These are phyloP conservation scores for Pueraria montana DNA, from an alignment of 306 rosid genomes.

Conservation along the genomic window DNA sequence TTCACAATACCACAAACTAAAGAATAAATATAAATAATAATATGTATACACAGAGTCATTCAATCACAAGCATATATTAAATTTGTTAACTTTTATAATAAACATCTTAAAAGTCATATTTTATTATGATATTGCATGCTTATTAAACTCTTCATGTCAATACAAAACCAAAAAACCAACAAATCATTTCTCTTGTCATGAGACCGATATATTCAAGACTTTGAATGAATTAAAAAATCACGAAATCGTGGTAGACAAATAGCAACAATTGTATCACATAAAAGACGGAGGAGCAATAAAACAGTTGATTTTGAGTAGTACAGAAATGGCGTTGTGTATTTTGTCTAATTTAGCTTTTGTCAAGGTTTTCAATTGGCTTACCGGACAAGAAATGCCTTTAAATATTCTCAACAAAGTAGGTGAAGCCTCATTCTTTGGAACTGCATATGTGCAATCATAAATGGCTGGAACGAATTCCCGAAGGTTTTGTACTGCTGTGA, in stretches of 20 bases:
- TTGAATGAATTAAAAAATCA: not conserved
- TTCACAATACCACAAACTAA: no score
- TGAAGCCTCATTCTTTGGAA: constrained; percentile 64
- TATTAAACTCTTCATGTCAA: no score
- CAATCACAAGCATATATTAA: no score
- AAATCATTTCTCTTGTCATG: not conserved
- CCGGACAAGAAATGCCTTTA: constrained; percentile 74
- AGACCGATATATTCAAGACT: not conserved
- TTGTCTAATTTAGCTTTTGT: constrained; percentile 35
- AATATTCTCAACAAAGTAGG: constrained; percentile 81
- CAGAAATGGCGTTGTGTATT: not conserved
- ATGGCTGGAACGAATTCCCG: constrained; percentile 76
- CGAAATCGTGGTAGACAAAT: not conserved
- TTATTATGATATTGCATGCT: no score
- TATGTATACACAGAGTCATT: no score
- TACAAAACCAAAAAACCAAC: not conserved
- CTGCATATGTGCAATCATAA: constrained; percentile 84
- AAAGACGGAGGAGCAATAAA: not conserved
- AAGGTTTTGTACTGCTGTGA: constrained; percentile 66
- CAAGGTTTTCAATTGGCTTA: constrained; percentile 52
- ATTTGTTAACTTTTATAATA: no score
- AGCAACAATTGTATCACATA: not conserved
- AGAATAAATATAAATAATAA: no score
- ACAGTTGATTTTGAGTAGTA: constrained; percentile 14
- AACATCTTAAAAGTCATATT: no score